phyloP scores from a whole-genome alignment of 176 grass and related monocot genomes.

The Tillandsia fasciculata region DNA sequence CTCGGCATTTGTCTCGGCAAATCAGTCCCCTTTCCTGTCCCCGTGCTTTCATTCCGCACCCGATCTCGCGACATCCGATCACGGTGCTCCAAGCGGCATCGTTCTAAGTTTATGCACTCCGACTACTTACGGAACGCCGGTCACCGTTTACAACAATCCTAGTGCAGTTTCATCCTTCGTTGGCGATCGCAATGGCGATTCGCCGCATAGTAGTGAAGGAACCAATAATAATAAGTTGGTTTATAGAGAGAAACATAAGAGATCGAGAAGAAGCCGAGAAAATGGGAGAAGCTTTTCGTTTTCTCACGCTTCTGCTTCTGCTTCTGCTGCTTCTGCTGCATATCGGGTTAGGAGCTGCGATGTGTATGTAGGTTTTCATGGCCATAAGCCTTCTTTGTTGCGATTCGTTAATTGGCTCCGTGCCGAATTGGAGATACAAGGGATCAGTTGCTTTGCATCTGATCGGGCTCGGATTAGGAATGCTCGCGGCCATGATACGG shows the following conservation, averaged over 20 bases:
- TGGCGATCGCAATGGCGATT: slow-evolving; percentile 45
- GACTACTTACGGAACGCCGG: slow-evolving; percentile 61
- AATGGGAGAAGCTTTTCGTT: slow-evolving; percentile 10
- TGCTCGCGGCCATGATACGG: slow-evolving; percentile 54
- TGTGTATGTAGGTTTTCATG: slow-evolving; percentile 95
- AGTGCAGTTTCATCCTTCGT: slow-evolving; percentile 45
- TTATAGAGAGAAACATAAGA: slow-evolving; percentile 49
- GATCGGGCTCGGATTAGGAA: slow-evolving; percentile 66
- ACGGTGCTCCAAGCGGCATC: neutral
- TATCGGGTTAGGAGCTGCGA: slow-evolving; percentile 52
- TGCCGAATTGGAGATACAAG: slow-evolving; percentile 84
- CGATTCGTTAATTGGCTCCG: slow-evolving; percentile 89
- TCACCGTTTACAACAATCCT: slow-evolving; percentile 50
- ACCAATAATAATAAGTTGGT: slow-evolving; percentile 26
- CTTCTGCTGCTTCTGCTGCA: slow-evolving; percentile 18
- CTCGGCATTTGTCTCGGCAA: slow-evolving; percentile 88
- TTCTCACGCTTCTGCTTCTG: slow-evolving; percentile 35
- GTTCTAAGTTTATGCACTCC: slow-evolving; percentile 33
- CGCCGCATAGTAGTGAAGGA: slow-evolving; percentile 25
- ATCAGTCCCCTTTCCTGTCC: slow-evolving; percentile 88
- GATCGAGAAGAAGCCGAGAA: slow-evolving; percentile 22
- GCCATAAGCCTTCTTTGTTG: slow-evolving; percentile 68
- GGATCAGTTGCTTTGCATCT: slow-evolving; percentile 88
- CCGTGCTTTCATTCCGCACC: slow-evolving; percentile 44
- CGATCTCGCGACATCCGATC: slow-evolving; percentile 18